Percentiles rank a stretch among this genome's conserved stretches.
Evolutionary conservation across 805 yeast species (phyloP).

Genomic region (Candida sanyiensis): DNA sequence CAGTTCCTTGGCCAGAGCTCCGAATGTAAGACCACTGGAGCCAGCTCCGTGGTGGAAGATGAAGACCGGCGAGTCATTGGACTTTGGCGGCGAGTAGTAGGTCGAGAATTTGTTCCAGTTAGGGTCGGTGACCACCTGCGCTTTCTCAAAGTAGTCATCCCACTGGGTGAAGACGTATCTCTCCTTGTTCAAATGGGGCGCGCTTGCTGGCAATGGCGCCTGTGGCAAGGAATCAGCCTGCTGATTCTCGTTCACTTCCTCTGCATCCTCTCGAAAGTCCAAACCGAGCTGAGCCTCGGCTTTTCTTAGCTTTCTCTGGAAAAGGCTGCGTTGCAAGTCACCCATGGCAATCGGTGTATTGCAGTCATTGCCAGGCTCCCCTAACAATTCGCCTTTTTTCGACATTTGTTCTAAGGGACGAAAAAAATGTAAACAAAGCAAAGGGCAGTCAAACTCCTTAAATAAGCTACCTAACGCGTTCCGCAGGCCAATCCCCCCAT

Average conservation of each 20-base stretch:
- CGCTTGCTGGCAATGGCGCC: too few relatives aligned
- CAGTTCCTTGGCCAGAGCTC: constrained; percentile 39
- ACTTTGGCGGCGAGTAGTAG: constrained; percentile 50
- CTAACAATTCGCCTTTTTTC: too few relatives aligned
- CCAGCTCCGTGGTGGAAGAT: constrained; percentile 95
- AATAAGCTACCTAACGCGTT: neutral
- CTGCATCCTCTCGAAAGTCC: constrained; percentile 4
- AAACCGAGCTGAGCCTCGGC: constrained; percentile 10
- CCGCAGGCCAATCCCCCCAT: too few relatives aligned
- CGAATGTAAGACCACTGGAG: constrained; percentile 76
- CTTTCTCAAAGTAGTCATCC: constrained; percentile 31
- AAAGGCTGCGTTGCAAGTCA: constrained; percentile 12
- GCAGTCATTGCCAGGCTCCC: neutral
- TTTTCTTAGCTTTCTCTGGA: constrained; percentile 11
- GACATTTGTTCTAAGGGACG: too few relatives aligned
- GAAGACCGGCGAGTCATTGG: constrained; percentile 46
- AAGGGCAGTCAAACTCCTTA: neutral
- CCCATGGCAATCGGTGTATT: constrained; percentile 5
- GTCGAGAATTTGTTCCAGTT: constrained; percentile 40
- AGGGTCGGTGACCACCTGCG: constrained; percentile 18
- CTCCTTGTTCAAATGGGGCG: neutral
- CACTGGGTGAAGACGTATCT: constrained; percentile 17
- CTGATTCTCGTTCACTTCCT: too few relatives aligned
- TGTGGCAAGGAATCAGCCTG: too few relatives aligned
- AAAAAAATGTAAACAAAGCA: neutral